phyloP scores from a whole-genome alignment of 2,329 filamentous ascomycete genomes.

The Monilinia aucupariae region DNA sequence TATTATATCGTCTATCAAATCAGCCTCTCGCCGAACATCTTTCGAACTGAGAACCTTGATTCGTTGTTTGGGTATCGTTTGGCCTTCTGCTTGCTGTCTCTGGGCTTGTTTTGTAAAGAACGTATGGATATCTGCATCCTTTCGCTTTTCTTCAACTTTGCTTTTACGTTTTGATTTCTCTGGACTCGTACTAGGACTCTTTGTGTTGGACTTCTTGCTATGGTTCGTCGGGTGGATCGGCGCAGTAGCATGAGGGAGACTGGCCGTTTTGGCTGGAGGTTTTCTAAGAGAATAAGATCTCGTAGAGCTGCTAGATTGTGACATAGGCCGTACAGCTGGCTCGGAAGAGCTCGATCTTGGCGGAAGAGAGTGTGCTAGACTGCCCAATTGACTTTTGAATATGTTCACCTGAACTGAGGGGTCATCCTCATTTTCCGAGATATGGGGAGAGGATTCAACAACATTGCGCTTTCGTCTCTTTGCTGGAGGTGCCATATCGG shows the following conservation, averaged over 20 bases:
- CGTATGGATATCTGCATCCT: slow-evolving; percentile 51
- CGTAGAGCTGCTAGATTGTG: slow-evolving; percentile 25
- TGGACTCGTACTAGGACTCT: slow-evolving; percentile 42
- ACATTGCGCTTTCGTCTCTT: slow-evolving; percentile 51
- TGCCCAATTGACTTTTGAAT: slow-evolving; percentile 22
- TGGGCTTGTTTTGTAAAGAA: slow-evolving; percentile 59
- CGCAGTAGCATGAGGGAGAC: slow-evolving; percentile 30
- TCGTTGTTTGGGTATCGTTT: slow-evolving; percentile 26
- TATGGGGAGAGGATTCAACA: slow-evolving; percentile 36
- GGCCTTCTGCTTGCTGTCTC: slow-evolving; percentile 34
- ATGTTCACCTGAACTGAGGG: slow-evolving; percentile 31
- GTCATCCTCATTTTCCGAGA: slow-evolving; percentile 47
- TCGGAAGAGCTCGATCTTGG: slow-evolving; percentile 10
- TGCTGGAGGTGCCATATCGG: slow-evolving; percentile 34
- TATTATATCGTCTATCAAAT: slow-evolving; percentile 38
- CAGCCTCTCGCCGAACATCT: slow-evolving; percentile 50
- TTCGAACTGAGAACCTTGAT: slow-evolving; percentile 36
- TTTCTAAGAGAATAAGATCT: slow-evolving; percentile 23
- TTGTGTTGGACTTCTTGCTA: slow-evolving; percentile 30
- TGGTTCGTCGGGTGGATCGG: slow-evolving; percentile 31
- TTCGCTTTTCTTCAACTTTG: slow-evolving; percentile 47
- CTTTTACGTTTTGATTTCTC: slow-evolving; percentile 39
- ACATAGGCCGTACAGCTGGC: slow-evolving; percentile 14
- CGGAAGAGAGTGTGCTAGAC: slow-evolving; percentile 28
- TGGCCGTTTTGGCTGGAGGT: slow-evolving; percentile 28